phyloP scores from a whole-genome alignment of 2,329 filamentous ascomycete genomes.

The Domatiomyces catenatus region DNA sequence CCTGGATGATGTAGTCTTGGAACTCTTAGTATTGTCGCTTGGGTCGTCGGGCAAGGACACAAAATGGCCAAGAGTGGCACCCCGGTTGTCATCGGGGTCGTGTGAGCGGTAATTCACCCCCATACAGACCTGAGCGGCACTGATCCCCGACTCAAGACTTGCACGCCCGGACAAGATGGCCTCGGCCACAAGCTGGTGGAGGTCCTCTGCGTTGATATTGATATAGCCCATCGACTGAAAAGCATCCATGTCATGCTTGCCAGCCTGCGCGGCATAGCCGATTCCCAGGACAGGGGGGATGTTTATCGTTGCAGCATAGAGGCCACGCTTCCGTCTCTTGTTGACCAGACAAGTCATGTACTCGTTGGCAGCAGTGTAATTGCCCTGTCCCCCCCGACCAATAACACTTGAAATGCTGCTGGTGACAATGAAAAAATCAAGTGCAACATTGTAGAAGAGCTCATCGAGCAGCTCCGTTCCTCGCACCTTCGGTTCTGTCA shows the following conservation, averaged over 20 bases:
- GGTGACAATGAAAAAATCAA: slow-evolving; percentile 29
- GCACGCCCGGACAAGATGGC: slow-evolving; percentile 1
- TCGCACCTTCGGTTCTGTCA: slow-evolving; percentile 27
- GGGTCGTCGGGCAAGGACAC: neutral
- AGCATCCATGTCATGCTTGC: neutral
- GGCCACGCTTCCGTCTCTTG: neutral
- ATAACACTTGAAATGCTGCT: slow-evolving; percentile 27
- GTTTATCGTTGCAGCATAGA: slow-evolving; percentile 7
- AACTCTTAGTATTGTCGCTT: neutral
- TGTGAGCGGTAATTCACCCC: neutral
- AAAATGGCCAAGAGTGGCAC: neutral
- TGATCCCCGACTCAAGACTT: neutral
- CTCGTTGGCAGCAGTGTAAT: slow-evolving; percentile 25
- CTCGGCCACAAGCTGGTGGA: slow-evolving; percentile 2
- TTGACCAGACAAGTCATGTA: slow-evolving; percentile 23
- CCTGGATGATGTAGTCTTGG: neutral
- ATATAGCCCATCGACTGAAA: neutral
- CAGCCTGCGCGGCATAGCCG: neutral
- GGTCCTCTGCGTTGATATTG: slow-evolving; percentile 1
- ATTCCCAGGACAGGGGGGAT: neutral
- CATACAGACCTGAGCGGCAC: neutral
- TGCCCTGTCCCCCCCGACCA: slow-evolving; percentile 31
- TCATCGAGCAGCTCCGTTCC: slow-evolving; percentile 25
- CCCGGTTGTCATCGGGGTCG: neutral
- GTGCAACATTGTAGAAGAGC: slow-evolving; percentile 6